Conservation (phyloP, 2,329 filamentous ascomycete species). For the Coniochaeta hoffmannii region DNA sequence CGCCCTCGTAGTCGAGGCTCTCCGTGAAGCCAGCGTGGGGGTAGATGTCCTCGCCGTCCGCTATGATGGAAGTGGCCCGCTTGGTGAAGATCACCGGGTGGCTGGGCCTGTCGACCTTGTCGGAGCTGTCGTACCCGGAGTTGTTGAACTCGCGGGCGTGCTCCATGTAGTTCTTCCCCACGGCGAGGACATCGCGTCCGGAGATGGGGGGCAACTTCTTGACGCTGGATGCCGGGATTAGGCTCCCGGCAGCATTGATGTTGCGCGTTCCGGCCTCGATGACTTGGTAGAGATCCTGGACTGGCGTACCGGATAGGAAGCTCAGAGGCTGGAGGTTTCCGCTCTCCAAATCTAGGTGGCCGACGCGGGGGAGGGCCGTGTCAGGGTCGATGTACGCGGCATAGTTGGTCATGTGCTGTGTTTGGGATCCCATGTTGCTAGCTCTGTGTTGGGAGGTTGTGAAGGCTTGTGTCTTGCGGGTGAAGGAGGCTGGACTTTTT, state of each 20-base stretch:
- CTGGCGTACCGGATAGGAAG: slow-evolving; percentile 36
- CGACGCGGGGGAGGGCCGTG: slow-evolving; percentile 1
- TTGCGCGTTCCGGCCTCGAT: slow-evolving; percentile 35
- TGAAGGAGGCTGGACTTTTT: background rate
- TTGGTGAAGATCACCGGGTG: slow-evolving; percentile 52
- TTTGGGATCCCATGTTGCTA: background rate
- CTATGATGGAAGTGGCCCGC: slow-evolving; percentile 43
- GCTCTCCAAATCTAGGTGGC: background rate
- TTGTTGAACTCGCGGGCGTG: slow-evolving; percentile 51
- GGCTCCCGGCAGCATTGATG: slow-evolving; percentile 25
- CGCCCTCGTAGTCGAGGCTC: slow-evolving; percentile 47
- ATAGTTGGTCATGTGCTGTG: slow-evolving; percentile 3
- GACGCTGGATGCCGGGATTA: slow-evolving; percentile 24
- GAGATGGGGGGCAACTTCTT: slow-evolving; percentile 37
- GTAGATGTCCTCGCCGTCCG: slow-evolving; percentile 36
- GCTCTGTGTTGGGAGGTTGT: background rate
- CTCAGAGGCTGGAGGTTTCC: slow-evolving; percentile 30
- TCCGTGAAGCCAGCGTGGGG: slow-evolving; percentile 38
- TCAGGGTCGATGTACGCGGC: background rate
- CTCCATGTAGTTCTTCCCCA: slow-evolving; percentile 50
- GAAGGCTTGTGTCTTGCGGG: background rate
- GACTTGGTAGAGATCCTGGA: slow-evolving; percentile 41
- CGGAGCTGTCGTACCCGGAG: slow-evolving; percentile 46
- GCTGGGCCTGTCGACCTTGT: slow-evolving; percentile 43
- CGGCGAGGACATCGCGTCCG: slow-evolving; percentile 43